Evolutionary conservation across 202 grass and related monocot species (phyloP), one percentile per base, ranked within the genome.

Genomic region (Panicum hallii): DNA sequence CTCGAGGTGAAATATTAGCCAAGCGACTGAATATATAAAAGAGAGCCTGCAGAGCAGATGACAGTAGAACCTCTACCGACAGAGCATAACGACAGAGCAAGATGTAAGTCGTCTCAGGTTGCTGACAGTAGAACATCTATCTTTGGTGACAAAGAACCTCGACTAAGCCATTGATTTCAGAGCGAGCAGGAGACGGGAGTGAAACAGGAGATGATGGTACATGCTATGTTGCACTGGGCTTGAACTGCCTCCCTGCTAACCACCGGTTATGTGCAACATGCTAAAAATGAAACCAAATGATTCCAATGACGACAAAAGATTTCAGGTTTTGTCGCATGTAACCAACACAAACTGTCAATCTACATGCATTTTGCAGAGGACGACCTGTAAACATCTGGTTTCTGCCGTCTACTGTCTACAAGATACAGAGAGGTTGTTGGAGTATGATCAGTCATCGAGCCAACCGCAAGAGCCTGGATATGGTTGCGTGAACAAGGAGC

Each of bases 391-490:
- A 54, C 17, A 66, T 20, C 23, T 67, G 26, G 6, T 49, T 49
- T 53, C 13, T n/a, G 40, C 67, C 40, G 28, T 75, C 41, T 42
- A 42, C 0, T 26, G 28, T 75, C 49, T 42, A 42, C 0, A 52
- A 13, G 9, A 40, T 15, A 4, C 22, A 69, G 20, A 20, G 40
- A 32, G 48, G 52, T 22, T 49, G n/a, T 28, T 61, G 22, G 60
- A 32, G 67, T 52, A 50, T 63, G 61, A 5, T 87, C 54, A 90
- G 61, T 83, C 88, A 20, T 73, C 61, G 40, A 87, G n/a, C 79
- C 79, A 82, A 19, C 85, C 85, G 17, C 63, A 77, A 22, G 53
- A 63, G 32, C 72, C 85, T 34, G 54, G 72, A 2, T 87, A 46
- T 32, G 80, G 89, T 64, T 8, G 38, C n/a, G 0, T 66, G 62